These are phyloP conservation scores for Ustilago loliicola DNA, from an alignment of 1,284 basidiomycete genomes.

Conservation along the genomic window DNA sequence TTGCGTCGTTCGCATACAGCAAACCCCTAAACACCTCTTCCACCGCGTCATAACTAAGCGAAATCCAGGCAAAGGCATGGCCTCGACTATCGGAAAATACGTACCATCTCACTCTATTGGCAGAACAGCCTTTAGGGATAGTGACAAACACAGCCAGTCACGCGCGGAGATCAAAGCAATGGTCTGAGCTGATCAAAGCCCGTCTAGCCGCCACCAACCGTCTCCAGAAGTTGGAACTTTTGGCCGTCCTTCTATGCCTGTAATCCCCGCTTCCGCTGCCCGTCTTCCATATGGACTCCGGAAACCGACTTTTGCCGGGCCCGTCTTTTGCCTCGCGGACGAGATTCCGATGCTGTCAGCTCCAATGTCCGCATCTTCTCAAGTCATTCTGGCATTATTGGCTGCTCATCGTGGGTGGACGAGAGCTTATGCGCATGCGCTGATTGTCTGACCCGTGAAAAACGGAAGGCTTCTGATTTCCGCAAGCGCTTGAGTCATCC, in stretches of 20 bases:
- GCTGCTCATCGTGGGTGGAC: too few relatives aligned
- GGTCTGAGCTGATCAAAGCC: slow-evolving; percentile 14
- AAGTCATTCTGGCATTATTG: too few relatives aligned
- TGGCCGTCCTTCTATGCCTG: not conserved
- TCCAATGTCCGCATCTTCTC: too few relatives aligned
- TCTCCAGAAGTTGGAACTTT: not conserved
- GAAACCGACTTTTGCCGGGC: not conserved
- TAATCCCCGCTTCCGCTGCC: not conserved
- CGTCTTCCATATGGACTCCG: not conserved
- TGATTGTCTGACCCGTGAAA: not conserved
- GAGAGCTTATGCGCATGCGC: not conserved
- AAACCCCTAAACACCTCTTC: slow-evolving; percentile 14
- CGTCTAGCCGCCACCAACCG: slow-evolving; percentile 13
- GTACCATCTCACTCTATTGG: not conserved
- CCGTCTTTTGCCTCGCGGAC: too few relatives aligned
- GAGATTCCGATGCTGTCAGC: too few relatives aligned
- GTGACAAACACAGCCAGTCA: not conserved
- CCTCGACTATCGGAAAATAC: not conserved
- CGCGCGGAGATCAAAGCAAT: not conserved
- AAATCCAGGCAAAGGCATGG: not conserved
- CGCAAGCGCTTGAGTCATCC: too few relatives aligned
- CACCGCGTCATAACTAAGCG: not conserved
- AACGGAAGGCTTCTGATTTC: not conserved
- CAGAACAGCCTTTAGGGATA: not conserved
- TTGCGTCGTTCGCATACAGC: slow-evolving; percentile 21